Evolutionary conservation across 2,329 filamentous ascomycete genomes (phyloP), one percentile per base, ranked within the genome.

Genomic region (Colletotrichum phormii): DNA sequence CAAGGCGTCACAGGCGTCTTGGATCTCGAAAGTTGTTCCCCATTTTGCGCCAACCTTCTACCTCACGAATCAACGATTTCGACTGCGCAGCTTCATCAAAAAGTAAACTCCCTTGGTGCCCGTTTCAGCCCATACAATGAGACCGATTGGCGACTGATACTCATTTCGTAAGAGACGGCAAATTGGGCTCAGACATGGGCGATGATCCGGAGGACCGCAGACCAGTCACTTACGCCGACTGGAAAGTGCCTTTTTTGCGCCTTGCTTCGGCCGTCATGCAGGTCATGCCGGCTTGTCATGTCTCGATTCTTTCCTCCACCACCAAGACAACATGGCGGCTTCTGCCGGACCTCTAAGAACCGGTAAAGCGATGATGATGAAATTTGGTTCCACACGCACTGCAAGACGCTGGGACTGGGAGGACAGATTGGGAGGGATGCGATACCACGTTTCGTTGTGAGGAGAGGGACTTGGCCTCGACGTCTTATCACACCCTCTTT

Each of bases 201-300:
- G 60, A 63, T 18, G 49, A 31, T 55, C 51, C 11, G 62, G 22
- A 29, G 26, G 49, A 55, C 12, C 33, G 49, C 49, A 13, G 15
- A 12, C 31, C 49, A 55, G 31, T 64, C 49, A 26, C 22, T 55
- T 9, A n/a, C 5, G 31, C 61, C 62, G 18, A 33, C 13, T n/a
- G 24, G 26, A 24, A 11, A 12, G 62, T 26, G 62, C 62, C 31
- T 37, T 13, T 42, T 42, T 42, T 55, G 31, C 13, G 49, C 62
- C 62, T 33, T 64, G 62, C 63, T 57, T 57, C 64, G 49, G 64
- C 51, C 37, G 62, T 26, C 54, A 59, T 33, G 55, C 55, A 53
- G 54, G 57, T 46, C 58, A 68, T 58, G 65, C 24, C 65, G 31
- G 42, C 37, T 66, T 63, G n/a, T 60, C 59, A 63, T 46, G 69